These are phyloP conservation scores for Cyclotella cryptica DNA, from an alignment of 108 stramenopile species.

Conservation along the genomic window DNA sequence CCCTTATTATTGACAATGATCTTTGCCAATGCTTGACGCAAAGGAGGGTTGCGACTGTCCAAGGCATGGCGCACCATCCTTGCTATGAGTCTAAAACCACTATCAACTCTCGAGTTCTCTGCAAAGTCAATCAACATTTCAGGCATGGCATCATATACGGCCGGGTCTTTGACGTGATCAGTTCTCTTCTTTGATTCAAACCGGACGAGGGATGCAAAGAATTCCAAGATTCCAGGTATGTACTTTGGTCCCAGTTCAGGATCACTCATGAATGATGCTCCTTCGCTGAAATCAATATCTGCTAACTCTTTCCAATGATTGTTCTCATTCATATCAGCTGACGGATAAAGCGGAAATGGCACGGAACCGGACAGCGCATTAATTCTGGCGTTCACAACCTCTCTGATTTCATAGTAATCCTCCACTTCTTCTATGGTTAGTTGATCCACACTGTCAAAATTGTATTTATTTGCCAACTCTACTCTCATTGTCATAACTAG, in stretches of 20 bases:
- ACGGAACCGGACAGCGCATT: neutral
- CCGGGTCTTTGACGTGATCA: neutral
- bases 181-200: slow-evolving; percentile 12
- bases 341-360: slow-evolving; percentile 8
- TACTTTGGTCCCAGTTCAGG: slow-evolving; percentile 9
- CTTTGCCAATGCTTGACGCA: neutral
- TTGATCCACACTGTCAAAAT: slow-evolving; percentile 14
- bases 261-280: slow-evolving; percentile 21
- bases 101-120: slow-evolving; percentile 8
- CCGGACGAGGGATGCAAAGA: slow-evolving; percentile 11
- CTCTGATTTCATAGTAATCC: neutral
- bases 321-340: neutral
- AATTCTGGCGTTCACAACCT: neutral
- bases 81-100: neutral
- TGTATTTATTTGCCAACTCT: slow-evolving; percentile 8
- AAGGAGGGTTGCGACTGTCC: neutral
- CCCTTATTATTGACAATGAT: neutral
- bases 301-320: neutral
- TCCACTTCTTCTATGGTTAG: slow-evolving; percentile 15
- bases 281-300: slow-evolving; percentile 17
- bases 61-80: slow-evolving; percentile 11
- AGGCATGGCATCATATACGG: slow-evolving; percentile 5
- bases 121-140: slow-evolving; percentile 15
- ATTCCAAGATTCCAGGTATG: slow-evolving; percentile 5
- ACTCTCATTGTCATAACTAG: neutral